Evolutionary conservation across 352 stramenopile genomes (phyloP), one percentile per base, ranked within the genome.

Genomic region (Globisporangium canariense): DNA sequence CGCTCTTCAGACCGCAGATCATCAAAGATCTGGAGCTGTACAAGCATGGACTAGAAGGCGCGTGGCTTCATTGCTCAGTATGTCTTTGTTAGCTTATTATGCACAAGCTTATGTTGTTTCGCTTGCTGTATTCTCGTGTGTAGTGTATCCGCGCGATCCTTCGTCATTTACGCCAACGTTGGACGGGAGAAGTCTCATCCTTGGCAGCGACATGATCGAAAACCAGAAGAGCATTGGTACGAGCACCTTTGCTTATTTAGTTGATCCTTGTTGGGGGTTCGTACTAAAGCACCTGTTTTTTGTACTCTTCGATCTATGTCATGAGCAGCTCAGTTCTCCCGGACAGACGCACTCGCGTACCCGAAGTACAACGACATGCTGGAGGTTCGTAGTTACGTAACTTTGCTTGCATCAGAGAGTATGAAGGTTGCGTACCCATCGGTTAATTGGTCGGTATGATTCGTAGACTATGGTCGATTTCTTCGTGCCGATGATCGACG

Each of bases 151-250:
- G 28, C 72, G 90, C 1, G 83, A 96, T 60, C 90, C 88, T 18
- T 90, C 83, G 3, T 97, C 90, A 34, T 97, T 97, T 62, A 97
- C 90, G 14, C 90, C 90, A 8, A 94, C 79, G 16, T 65, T 87
- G 43, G 83, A 89, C 52, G 86, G 89, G 0, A 69, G 83, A 25
- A 93, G 77, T 43, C 76, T 97, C 41, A 82, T 97, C 55, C 80
- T 97, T 3, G 88, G 85, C 1, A 80, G 77, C 30, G 74, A 94
- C 66, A 91, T 90, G 76, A n/a, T 69, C 13, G 65, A 83, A 51
- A 94, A 86, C n/a, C 81, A 92, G 64, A 69, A 68, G 46, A 91
- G 81, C 55, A 93, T 93, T 7, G 80, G 84, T 93, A 47, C 30
- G 64, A n/a, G 14, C 52, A 18, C 14, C 16, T 56, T 20, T 4